phyloP scores from a whole-genome alignment of 2,329 filamentous ascomycete species.

The Colletotrichum aenigma region DNA sequence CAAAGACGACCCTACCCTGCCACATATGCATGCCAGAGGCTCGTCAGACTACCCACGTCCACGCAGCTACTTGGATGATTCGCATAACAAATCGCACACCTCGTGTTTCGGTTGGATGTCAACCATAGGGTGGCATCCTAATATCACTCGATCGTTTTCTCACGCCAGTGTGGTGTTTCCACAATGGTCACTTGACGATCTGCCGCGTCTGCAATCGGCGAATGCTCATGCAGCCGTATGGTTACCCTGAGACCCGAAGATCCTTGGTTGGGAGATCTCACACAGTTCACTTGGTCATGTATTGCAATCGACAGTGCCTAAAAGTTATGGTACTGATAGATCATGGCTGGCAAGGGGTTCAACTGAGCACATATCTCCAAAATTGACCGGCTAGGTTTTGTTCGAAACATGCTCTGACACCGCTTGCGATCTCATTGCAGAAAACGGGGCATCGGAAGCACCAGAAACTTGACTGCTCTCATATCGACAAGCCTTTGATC shows the following conservation, averaged over 20 bases:
- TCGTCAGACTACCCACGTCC: not conserved
- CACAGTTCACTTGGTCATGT: not conserved
- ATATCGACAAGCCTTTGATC: not conserved
- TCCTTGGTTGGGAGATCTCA: not conserved
- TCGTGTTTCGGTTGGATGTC: not conserved
- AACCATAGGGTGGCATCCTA: not conserved
- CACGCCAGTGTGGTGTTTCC: not conserved
- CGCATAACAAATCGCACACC: not conserved
- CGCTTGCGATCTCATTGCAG: not conserved
- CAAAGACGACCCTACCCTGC: not conserved
- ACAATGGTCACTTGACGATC: constrained; percentile 1
- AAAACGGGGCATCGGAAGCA: not conserved
- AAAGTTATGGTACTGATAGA: not conserved
- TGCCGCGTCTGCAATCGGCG: not conserved
- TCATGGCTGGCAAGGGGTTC: not conserved
- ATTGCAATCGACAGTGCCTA: not conserved
- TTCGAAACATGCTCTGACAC: not conserved
- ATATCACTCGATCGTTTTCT: not conserved
- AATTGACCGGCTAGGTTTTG: not conserved
- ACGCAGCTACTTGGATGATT: not conserved
- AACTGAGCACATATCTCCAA: not conserved
- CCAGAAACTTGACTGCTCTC: not conserved
- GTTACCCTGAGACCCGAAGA: not conserved
- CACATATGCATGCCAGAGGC: not conserved
- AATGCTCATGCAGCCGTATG: not conserved